Evolutionary conservation across 192 early-diverging fungal species (phyloP).

Genomic region (Rhizoclosmatium sp.): DNA sequence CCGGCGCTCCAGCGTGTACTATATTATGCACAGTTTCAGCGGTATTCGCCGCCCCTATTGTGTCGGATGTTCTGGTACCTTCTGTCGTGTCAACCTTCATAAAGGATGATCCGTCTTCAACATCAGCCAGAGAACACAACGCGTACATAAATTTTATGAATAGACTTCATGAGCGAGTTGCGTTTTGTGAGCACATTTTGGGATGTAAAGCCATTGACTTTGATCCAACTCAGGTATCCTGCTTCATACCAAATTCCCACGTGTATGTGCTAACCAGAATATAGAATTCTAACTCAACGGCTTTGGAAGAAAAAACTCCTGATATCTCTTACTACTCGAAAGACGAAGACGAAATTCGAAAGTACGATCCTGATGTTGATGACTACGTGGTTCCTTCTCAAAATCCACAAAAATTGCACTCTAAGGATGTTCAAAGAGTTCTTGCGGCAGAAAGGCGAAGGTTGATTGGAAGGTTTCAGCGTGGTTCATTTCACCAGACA

Average conservation of each 20-base stretch:
- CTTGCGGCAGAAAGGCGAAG: background rate
- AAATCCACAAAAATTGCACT: background rate
- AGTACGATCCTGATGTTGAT: too few species aligned
- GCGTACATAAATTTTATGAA: background rate
- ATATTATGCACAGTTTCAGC: background rate
- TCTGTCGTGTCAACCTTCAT: background rate
- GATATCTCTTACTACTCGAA: background rate
- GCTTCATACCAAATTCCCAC: too few species aligned
- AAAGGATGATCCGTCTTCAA: background rate
- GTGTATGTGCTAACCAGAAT: background rate
- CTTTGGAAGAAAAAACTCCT: background rate
- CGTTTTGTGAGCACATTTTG: background rate
- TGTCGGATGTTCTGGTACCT: background rate
- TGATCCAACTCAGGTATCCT: too few species aligned
- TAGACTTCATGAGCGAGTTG: background rate
- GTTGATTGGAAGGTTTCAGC: background rate
- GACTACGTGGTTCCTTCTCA: background rate
- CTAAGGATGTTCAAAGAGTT: background rate
- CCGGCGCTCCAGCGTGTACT: background rate
- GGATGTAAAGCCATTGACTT: background rate
- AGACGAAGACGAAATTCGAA: background rate
- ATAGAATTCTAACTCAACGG: background rate
- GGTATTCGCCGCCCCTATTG: background rate
- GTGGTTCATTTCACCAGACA: background rate
- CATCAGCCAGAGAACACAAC: background rate